Evolutionary conservation across 139 green algal species (phyloP), one percentile per base, ranked within the genome.

Genomic region (Micractinium conductrix): DNA sequence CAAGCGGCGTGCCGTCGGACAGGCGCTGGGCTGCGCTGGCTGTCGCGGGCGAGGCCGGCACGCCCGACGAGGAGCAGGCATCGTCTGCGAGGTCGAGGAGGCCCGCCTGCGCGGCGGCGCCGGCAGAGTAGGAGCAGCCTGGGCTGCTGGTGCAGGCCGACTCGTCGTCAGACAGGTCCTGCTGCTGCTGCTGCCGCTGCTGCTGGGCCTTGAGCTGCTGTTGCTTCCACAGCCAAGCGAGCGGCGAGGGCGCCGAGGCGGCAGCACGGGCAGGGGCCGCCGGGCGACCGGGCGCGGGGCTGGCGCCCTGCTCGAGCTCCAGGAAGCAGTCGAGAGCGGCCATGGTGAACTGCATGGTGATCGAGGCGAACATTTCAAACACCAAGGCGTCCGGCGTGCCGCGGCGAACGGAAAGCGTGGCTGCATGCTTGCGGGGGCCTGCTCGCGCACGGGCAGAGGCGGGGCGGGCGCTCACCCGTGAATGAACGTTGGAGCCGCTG

Each of bases 71-170:
- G 40, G 58, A 74, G 63, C 78, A 74, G 19, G 62, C 78, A 7
- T 84, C 78, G n/a, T 75, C 78, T 53, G 43, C n/a, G 43, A 84
- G 63, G 42, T 76, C 62, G 7, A 84, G 78, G n/a, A 75, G 33
- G 43, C 42, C n/a, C 7, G 55, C 43, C 5, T 42, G 43, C 43
- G 67, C 6, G 21, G 42, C 78, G 28, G 62, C 62, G 19, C 4
- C 33, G 30, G 28, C 33, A 43, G 62, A 48, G 63, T 62, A 63
- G 19, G 78, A 84, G 78, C 62, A 67, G 19, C 63, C 78, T 0
- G 76, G 76, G 76, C 76, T 82, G 76, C 1, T 37, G 14, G 76
- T 82, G 76, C 71, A 78, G 48, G 7, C 7, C 16, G 40, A 28
- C 0, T 35, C 76, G 5, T 45, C 38, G 14, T 40, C 38, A 19